Conservation (phyloP, 2,329 filamentous ascomycete species). For the Alternaria incomplexa region DNA sequence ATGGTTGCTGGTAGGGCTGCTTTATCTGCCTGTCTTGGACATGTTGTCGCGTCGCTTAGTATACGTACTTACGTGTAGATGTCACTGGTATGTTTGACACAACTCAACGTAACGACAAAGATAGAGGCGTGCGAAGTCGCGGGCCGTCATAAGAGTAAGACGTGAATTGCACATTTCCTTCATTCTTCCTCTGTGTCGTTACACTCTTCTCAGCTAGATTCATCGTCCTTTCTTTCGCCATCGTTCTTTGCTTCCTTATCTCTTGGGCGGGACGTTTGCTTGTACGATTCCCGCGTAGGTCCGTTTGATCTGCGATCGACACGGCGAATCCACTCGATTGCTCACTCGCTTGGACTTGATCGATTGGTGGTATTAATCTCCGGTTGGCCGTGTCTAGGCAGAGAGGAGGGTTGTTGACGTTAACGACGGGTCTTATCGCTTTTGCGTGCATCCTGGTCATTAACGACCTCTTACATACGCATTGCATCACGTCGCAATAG, state of each 20-base stretch:
- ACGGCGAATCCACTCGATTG: neutral
- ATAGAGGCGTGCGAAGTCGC: conserved; percentile 14
- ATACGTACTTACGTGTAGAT: conserved; percentile 17
- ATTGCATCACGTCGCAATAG: neutral
- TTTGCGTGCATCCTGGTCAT: neutral
- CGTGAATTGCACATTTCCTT: neutral
- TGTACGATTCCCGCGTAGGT: neutral
- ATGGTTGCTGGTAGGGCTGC: neutral
- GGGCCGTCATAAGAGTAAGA: neutral
- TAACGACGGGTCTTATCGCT: neutral
- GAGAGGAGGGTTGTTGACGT: neutral
- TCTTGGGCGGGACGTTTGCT: neutral
- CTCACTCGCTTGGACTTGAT: neutral
- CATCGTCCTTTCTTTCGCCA: neutral
- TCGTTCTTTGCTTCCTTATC: neutral
- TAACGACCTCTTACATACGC: neutral
- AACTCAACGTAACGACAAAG: neutral
- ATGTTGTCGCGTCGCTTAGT: conserved; percentile 21
- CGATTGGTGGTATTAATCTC: neutral
- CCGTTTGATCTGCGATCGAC: neutral
- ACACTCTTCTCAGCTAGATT: neutral
- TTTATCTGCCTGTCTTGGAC: conserved; percentile 9
- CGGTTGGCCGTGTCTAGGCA: neutral
- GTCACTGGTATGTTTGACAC: neutral
- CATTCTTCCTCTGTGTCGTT: neutral